Conservation (phyloP, 805 yeast genomes). For the Saturnispora mendoncae region DNA sequence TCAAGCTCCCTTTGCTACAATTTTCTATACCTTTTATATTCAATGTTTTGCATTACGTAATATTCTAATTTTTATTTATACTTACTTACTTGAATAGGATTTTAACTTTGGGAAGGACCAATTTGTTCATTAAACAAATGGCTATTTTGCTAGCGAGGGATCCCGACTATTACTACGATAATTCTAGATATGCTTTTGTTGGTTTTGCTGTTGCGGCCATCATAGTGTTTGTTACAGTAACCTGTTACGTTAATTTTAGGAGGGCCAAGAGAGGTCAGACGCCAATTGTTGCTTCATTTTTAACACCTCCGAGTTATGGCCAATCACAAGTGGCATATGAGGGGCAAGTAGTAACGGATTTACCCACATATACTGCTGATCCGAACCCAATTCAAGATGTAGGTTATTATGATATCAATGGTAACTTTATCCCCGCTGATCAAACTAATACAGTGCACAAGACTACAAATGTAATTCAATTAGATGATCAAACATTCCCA, state of each 20-base stretch:
- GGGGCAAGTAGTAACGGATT: constrained; percentile 28
- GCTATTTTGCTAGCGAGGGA: background rate
- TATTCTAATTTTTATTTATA: no score
- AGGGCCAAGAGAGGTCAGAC: constrained; percentile 43
- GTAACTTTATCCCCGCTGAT: constrained; percentile 33
- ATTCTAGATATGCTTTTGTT: constrained; percentile 57
- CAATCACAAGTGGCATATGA: constrained; percentile 48
- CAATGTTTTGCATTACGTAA: background rate
- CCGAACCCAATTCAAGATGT: constrained; percentile 62
- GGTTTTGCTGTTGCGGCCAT: constrained; percentile 48
- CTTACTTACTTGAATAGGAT: no score
- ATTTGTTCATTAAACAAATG: background rate
- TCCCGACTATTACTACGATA: background rate
- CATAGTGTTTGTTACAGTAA: constrained; percentile 38
- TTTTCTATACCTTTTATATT: background rate
- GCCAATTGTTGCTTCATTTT: constrained; percentile 54
- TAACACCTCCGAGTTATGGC: constrained; percentile 60
- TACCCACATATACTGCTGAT: constrained; percentile 59
- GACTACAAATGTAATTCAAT: background rate
- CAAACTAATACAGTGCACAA: background rate
- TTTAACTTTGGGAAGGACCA: no score
- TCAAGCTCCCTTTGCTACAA: background rate
- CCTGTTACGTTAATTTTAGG: constrained; percentile 45
- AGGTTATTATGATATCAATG: constrained; percentile 66
- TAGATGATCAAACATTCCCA: background rate